Evolutionary conservation across 768 basidiomycete genomes (phyloP).

Genomic region (Suillus brevipes): DNA sequence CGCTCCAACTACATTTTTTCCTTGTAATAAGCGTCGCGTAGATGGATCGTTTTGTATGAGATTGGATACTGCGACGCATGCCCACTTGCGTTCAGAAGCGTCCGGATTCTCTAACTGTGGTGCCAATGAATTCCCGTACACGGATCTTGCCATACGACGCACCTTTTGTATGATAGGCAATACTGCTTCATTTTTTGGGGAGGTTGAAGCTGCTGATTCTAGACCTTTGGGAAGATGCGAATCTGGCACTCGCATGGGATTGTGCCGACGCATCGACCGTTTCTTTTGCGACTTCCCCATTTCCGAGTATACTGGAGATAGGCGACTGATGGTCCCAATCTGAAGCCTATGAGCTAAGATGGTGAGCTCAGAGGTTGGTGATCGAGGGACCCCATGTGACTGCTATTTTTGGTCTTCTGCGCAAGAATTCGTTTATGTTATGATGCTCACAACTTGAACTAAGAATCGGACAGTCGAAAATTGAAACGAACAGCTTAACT

Average conservation of each 20-base stretch:
- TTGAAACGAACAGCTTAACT: neutral
- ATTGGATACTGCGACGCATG: constrained; percentile 94
- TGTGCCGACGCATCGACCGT: constrained; percentile 80
- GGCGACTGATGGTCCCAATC: constrained; percentile 1
- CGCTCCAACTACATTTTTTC: constrained; percentile 85
- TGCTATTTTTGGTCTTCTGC: constrained; percentile 3
- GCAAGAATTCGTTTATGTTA: too few species aligned
- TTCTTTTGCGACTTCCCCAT: constrained; percentile 98
- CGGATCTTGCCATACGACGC: constrained; percentile 9
- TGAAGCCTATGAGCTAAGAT: neutral
- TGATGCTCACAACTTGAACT: too few species aligned
- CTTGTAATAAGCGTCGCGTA: constrained; percentile 84
- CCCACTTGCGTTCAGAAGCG: constrained; percentile 85
- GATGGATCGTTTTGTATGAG: constrained; percentile 94
- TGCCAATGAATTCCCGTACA: constrained; percentile 7
- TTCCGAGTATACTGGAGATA: neutral
- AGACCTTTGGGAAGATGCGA: constrained; percentile 86
- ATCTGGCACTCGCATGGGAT: constrained; percentile 92
- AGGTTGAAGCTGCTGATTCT: constrained; percentile 67
- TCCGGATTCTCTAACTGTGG: constrained; percentile 75
- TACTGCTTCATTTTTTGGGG: constrained; percentile 75
- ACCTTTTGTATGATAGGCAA: constrained; percentile 93
- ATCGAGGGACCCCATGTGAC: neutral
- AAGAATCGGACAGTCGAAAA: neutral
- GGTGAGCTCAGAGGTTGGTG: neutral